Evolutionary conservation across 2,329 filamentous ascomycete genomes (phyloP).

Genomic region (Coniochaeta sp.): DNA sequence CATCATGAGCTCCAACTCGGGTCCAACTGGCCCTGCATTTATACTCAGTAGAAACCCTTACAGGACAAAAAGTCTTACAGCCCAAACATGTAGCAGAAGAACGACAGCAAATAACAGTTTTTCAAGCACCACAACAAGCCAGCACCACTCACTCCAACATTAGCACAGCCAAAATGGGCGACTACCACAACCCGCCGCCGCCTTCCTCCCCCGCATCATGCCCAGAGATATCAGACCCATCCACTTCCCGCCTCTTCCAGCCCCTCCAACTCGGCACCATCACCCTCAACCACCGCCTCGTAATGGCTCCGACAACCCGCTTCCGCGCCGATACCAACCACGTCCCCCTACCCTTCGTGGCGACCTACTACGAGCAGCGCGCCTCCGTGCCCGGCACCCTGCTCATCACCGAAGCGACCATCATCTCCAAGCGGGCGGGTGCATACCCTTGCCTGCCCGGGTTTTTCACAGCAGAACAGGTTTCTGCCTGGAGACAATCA

Average conservation of each 20-base stretch:
- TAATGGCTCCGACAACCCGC: constrained; percentile 45
- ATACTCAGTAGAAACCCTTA: too few species aligned
- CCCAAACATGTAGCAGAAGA: too few species aligned
- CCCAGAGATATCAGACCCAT: too few species aligned
- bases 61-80: too few species aligned
- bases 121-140: too few species aligned
- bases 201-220: too few species aligned
- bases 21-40: too few species aligned
- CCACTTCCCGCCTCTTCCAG: constrained; percentile 24
- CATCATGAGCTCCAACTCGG: too few species aligned
- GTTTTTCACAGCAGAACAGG: constrained; percentile 46
- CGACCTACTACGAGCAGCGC: constrained; percentile 36
- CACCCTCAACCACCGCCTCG: constrained; percentile 41
- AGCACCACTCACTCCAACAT: too few species aligned
- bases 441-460: constrained; percentile 43
- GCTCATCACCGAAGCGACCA: constrained; percentile 37
- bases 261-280: constrained; percentile 37
- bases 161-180: too few species aligned
- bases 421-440: constrained; percentile 25
- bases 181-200: too few species aligned
- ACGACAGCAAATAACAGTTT: too few species aligned
- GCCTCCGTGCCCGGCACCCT: constrained; percentile 30
- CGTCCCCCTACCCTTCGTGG: constrained; percentile 16
- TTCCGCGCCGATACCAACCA: constrained; percentile 35
- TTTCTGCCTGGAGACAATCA: constrained; percentile 51